Conservation (phyloP, 257 asterid genomes). For the Ocimum tenuiflorum region DNA sequence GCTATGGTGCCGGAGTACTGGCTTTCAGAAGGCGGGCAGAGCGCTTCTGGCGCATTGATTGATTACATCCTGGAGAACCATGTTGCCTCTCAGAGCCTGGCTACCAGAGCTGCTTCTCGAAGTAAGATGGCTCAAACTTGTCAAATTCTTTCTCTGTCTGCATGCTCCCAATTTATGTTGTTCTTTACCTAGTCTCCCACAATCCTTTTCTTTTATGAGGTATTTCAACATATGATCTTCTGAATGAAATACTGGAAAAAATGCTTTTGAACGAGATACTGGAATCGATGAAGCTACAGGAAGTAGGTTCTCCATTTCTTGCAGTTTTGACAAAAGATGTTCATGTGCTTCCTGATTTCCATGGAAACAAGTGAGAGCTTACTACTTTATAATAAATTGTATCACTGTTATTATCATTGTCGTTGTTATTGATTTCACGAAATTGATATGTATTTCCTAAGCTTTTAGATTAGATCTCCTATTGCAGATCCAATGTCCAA, state of each 20-base stretch:
- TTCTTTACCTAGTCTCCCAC: not conserved
- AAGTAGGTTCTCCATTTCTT: slow-evolving; percentile 52
- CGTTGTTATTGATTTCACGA: too few species aligned
- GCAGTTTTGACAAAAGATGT: slow-evolving; percentile 74
- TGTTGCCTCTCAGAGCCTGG: slow-evolving; percentile 71
- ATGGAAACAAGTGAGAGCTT: slow-evolving; percentile 77
- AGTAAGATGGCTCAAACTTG: slow-evolving; percentile 43
- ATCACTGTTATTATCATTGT: too few species aligned
- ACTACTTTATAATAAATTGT: not conserved
- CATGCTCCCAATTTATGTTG: not conserved
- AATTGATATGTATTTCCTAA: slow-evolving; percentile 14
- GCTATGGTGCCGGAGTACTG: slow-evolving; percentile 98
- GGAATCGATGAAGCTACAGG: slow-evolving; percentile 41
- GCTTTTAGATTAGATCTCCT: slow-evolving; percentile 68
- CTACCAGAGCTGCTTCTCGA: slow-evolving; percentile 82
- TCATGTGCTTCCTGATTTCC: slow-evolving; percentile 91
- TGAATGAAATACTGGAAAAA: slow-evolving; percentile 70
- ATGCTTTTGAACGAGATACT: slow-evolving; percentile 15
- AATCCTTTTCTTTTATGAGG: slow-evolving; percentile 30
- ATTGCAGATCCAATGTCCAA: slow-evolving; percentile 88
- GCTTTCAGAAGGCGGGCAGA: slow-evolving; percentile 99
- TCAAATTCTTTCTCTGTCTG: not conserved
- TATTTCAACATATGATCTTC: slow-evolving; percentile 62
- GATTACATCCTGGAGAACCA: slow-evolving; percentile 76
- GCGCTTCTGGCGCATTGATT: slow-evolving; percentile 88